Base-by-base conservation (phyloP, 768 basidiomycete species). In the Termitomyces sp. region DNA sequence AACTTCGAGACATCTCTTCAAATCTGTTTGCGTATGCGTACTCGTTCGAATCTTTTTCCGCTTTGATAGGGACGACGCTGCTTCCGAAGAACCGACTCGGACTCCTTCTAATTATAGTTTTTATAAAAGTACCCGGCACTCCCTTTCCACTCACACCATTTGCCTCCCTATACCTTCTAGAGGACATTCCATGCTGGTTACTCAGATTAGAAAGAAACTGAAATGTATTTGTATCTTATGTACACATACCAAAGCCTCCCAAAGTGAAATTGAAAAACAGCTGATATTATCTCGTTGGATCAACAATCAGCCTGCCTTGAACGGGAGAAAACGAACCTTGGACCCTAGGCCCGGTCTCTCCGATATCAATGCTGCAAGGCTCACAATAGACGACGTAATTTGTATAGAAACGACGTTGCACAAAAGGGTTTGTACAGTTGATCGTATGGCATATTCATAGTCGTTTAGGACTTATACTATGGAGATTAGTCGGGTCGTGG, bases 41-140 rank as follows among this genome's bases (percentile, higher is more conserved):
- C n/a, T 38, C 18, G 16, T 24, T 16, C 30, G 1, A 24, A 30
- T 4, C 20, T 32, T 42, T 42, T 36, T 33, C 53, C 57, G 56
- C 47, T 20, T 53, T 54, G 56, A 60, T 60, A 59, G 54, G 58
- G 51, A 53, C 45, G 20, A 28, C 46, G 12, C 6, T 40, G 35
- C 28, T 32, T 48, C 55, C 33, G 33, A 48, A 46, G 35, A 48
- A 18, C 54, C 54, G 54, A 36, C 22, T 45, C 26, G 53, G 42
- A 54, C 36, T 55, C 10, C 32, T 33, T 55, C 40, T 54, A 35
- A 20, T 38, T 30, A 30, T 6, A 6, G 18, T 22, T 32, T 18
- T 18, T 54, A 22, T 16, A 14, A 18, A 13, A 45, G 46, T 44
- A 51, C 24, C 26, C 22, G 18, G n/a, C 26, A 16, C 35, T 4